Evolutionary conservation across 2,329 filamentous ascomycete species (phyloP).

Genomic region (Pyrenophora seminiperda): DNA sequence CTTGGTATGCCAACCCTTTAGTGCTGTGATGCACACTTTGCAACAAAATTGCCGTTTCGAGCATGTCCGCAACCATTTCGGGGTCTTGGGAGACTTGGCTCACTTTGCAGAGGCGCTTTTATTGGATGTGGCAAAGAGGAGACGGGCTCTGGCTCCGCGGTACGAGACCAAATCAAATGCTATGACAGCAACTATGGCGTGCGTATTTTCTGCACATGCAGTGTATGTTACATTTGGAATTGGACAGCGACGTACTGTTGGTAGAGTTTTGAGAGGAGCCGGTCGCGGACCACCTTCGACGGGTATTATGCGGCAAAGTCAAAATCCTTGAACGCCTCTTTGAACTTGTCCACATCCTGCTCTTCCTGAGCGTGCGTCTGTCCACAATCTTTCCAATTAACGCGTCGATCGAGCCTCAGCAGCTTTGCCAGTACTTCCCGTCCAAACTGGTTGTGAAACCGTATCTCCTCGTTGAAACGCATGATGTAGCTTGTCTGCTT

Average conservation of each 20-base stretch:
- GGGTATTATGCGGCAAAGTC: conserved; percentile 69
- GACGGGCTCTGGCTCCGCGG: background rate
- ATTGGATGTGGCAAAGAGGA: background rate
- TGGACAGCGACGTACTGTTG: background rate
- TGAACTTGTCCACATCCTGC: conserved; percentile 77
- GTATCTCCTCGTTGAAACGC: conserved; percentile 70
- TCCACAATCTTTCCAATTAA: conserved; percentile 82
- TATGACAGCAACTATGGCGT: too few species aligned
- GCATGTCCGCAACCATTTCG: conserved; percentile 25
- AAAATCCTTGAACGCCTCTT: conserved; percentile 79
- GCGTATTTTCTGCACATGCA: too few species aligned
- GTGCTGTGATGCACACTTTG: conserved; percentile 38
- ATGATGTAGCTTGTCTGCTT: conserved; percentile 75
- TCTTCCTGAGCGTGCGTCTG: conserved; percentile 80
- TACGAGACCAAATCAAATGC: too few species aligned
- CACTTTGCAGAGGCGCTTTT: background rate
- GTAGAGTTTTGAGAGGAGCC: background rate
- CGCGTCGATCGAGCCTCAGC: conserved; percentile 75
- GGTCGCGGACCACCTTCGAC: background rate
- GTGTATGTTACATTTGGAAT: background rate
- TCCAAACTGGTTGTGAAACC: conserved; percentile 91
- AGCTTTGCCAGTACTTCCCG: conserved; percentile 87
- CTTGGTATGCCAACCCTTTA: conserved; percentile 46
- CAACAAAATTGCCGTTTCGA: conserved; percentile 32
- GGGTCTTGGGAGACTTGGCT: conserved; percentile 19